A percentile compares a stretch with the other conserved stretches of the same genome.
Evolutionary conservation across 345 rosid genomes (phyloP).

Genomic region (Moringa oleifera): DNA sequence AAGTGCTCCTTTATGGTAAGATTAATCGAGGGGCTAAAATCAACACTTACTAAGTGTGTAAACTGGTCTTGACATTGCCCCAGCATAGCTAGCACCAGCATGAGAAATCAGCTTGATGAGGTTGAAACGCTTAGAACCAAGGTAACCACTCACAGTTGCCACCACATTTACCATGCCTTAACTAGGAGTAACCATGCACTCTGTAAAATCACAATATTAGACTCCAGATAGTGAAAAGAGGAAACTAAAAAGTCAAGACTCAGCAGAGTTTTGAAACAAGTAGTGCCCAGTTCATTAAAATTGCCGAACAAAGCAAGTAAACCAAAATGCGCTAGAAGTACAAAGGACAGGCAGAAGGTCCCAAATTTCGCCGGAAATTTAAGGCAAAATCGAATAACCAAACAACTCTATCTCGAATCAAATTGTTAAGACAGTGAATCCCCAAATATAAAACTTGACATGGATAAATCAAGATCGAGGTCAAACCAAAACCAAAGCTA

Average conservation of each 20-base stretch:
- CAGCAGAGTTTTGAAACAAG: too few species aligned
- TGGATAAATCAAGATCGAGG: not conserved
- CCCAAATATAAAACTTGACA: not conserved
- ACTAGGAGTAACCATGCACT: constrained; percentile 15
- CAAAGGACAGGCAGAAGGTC: not conserved
- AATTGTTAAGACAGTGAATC: not conserved
- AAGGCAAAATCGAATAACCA: not conserved
- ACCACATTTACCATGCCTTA: constrained; percentile 78
- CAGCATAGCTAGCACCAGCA: constrained; percentile 77
- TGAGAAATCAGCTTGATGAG: constrained; percentile 74
- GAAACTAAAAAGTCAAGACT: too few species aligned
- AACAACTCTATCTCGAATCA: not conserved
- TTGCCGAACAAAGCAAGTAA: not conserved
- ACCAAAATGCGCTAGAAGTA: not conserved
- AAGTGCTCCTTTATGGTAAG: too few species aligned
- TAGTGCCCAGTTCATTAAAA: not conserved
- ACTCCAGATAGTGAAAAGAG: not conserved
- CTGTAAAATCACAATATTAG: not conserved
- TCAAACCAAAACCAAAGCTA: not conserved
- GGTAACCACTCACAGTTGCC: constrained; percentile 90
- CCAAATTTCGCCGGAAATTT: not conserved
- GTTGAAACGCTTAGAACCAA: constrained; percentile 65
- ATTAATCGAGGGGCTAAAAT: not conserved
- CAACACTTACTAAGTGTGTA: constrained; percentile 65
- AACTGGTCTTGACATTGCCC: constrained; percentile 59